Base-by-base conservation (phyloP, 768 basidiomycete genomes). In the Kwoniella heveanensis region DNA sequence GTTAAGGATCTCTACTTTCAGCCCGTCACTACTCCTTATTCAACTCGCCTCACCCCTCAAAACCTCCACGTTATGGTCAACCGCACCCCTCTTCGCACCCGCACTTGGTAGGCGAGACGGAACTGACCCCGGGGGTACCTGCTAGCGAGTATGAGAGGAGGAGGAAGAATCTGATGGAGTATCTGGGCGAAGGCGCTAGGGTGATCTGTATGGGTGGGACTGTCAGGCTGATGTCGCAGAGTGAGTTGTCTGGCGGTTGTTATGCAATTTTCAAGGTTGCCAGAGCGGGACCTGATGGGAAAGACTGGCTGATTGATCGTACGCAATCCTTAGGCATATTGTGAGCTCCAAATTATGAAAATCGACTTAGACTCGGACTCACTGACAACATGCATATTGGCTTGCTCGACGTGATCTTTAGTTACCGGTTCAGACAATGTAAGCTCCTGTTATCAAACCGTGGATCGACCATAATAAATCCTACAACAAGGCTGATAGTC, bases 51-150 rank as follows among this genome's bases (percentile, higher is more conserved):
- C 63, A 53, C 55, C 66, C 57, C 0, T 64, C 70, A 2, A 93
- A 92, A 79, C 91, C 91, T 2, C 87, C 91, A 7, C 79, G 81
- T 30, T 90, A 86, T 70, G 92, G 92, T 0, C 93, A 95, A 76
- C 91, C 93, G 0, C 82, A 88, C 12, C 84, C 83, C 21, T 81
- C 82, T 22, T 90, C 90, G 0, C 93, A 96, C 77, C 88, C 92
- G 0, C 91, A 95, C 80, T 85, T 96, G 24, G 85, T 92, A 44
- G 74, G 81, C 57, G 80, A 83, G 0, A 82, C 85, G 61, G 90
- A 96, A 62, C 81, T 92, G 26, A 95, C 92, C 0, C 88, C 90
- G 1, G 92, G 92, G 27, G 91, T 97, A 64, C 82, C 87, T 0
- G 81, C 82, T 13, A 81, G 83, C 25, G 94, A 98, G 64, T 96